A percentile compares a stretch with the other conserved stretches of the same genome.
phyloP scores from a whole-genome alignment of 352 stramenopile species.

The Phytophthora lateralis region DNA sequence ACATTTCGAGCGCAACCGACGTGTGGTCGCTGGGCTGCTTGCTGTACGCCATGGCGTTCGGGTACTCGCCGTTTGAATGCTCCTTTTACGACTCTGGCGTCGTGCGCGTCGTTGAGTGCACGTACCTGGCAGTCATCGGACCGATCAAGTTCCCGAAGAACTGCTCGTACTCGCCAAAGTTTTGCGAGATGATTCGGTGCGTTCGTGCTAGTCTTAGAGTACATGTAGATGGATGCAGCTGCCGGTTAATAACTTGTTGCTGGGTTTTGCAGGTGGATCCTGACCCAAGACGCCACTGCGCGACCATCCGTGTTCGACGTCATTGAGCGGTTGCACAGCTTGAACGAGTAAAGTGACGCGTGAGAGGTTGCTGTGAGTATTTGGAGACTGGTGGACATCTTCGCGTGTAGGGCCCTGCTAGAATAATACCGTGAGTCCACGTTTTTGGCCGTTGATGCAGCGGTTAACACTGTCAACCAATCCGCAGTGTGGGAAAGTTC shows the following conservation, averaged over 20 bases:
- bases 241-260: slow-evolving; percentile 16
- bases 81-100: slow-evolving; percentile 76
- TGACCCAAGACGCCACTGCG: slow-evolving; percentile 54
- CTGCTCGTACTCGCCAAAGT: slow-evolving; percentile 55
- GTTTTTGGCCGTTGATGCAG: too few relatives aligned
- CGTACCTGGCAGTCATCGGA: slow-evolving; percentile 87
- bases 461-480: background rate
- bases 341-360: slow-evolving; percentile 17
- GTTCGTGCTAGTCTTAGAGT: slow-evolving; percentile 5
- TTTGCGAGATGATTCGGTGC: slow-evolving; percentile 80
- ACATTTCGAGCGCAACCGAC: slow-evolving; percentile 80
- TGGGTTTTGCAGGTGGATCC: slow-evolving; percentile 57
- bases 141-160: slow-evolving; percentile 77
- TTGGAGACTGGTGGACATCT: too few relatives aligned
- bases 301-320: slow-evolving; percentile 72
- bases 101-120: slow-evolving; percentile 81
- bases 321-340: slow-evolving; percentile 63
- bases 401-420: too few relatives aligned
- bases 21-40: slow-evolving; percentile 92
- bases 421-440: too few relatives aligned
- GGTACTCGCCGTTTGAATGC: slow-evolving; percentile 91
- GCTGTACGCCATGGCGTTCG: slow-evolving; percentile 89
- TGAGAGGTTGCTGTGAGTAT: background rate
- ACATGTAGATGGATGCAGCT: background rate
- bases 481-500: slow-evolving; percentile 8